Evolutionary conservation across 805 yeast genomes (phyloP).

Genomic region (Sugiyamaella americana): DNA sequence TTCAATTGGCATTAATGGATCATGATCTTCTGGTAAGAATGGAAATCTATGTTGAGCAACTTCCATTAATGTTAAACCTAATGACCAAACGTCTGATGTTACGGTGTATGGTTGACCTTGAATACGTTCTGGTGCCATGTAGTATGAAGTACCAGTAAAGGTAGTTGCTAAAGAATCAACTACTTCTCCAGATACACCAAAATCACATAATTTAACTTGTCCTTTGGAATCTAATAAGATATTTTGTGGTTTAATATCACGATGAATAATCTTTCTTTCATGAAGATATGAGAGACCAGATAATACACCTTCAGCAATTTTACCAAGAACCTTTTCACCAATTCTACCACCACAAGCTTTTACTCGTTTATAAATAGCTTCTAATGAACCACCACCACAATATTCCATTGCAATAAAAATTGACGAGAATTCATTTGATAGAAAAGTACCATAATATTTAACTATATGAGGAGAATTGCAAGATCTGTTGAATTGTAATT

Average conservation of each 20-base stretch:
- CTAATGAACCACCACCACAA: constrained; percentile 90
- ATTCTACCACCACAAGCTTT: constrained; percentile 72
- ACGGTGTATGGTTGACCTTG: constrained; percentile 94
- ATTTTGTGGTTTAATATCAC: constrained; percentile 96
- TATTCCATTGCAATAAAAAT: constrained; percentile 96
- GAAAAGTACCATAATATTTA: constrained; percentile 85
- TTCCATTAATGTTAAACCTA: constrained; percentile 86
- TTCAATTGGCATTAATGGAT: constrained; percentile 76
- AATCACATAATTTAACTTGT: constrained; percentile 88
- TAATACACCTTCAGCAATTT: constrained; percentile 79
- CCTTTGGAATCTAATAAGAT: constrained; percentile 72
- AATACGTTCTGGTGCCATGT: constrained; percentile 98
- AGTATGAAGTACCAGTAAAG: constrained; percentile 93
- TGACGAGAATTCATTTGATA: constrained; percentile 67
- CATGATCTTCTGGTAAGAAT: constrained; percentile 46
- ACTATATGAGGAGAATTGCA: constrained; percentile 84
- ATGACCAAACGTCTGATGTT: constrained; percentile 93
- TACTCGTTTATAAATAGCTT: constrained; percentile 80
- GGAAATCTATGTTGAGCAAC: constrained; percentile 94
- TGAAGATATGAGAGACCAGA: constrained; percentile 83
- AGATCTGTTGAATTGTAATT: constrained; percentile 77
- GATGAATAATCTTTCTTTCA: constrained; percentile 79
- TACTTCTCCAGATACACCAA: constrained; percentile 96
- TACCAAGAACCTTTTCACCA: constrained; percentile 88
- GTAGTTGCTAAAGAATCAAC: constrained; percentile 94